Evolutionary conservation across 2,329 filamentous ascomycete genomes (phyloP).

Genomic region (Cyphellophora attinorum): DNA sequence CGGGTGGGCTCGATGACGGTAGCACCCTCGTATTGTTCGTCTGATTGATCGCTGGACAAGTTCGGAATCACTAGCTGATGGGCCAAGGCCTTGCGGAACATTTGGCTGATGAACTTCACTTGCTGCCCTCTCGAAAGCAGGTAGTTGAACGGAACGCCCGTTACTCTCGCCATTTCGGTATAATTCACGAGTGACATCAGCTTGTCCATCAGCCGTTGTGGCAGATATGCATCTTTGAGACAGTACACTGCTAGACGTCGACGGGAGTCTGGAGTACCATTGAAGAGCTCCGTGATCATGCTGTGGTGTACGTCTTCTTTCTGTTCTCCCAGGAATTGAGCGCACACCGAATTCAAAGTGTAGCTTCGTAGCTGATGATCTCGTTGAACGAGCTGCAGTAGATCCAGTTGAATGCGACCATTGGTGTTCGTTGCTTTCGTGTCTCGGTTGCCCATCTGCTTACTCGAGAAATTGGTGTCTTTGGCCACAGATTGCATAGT

Average conservation of each 20-base stretch:
- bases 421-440: constrained; percentile 93
- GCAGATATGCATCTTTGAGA: constrained; percentile 92
- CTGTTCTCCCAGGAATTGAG: constrained; percentile 90
- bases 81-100: constrained; percentile 89
- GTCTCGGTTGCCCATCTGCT: constrained; percentile 95
- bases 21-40: constrained; percentile 93
- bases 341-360: constrained; percentile 90
- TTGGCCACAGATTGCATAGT: constrained; percentile 61
- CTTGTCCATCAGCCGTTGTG: constrained; percentile 91
- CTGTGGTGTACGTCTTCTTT: constrained; percentile 98
- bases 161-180: constrained; percentile 99
- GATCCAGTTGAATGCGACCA: constrained; percentile 81
- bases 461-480: constrained; percentile 84
- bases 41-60: constrained; percentile 56
- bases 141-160: constrained; percentile 94
- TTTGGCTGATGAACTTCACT: constrained; percentile 92
- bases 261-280: constrained; percentile 86
- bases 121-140: constrained; percentile 88
- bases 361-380: constrained; percentile 95
- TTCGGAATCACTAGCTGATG: constrained; percentile 94
- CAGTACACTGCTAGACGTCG: constrained; percentile 90
- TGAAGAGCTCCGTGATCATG: constrained; percentile 98
- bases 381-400: constrained; percentile 88
- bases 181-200: constrained; percentile 98
- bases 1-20: constrained; percentile 94